phyloP scores from a whole-genome alignment of 2,329 filamentous ascomycete genomes.

The Fusarium buharicum region DNA sequence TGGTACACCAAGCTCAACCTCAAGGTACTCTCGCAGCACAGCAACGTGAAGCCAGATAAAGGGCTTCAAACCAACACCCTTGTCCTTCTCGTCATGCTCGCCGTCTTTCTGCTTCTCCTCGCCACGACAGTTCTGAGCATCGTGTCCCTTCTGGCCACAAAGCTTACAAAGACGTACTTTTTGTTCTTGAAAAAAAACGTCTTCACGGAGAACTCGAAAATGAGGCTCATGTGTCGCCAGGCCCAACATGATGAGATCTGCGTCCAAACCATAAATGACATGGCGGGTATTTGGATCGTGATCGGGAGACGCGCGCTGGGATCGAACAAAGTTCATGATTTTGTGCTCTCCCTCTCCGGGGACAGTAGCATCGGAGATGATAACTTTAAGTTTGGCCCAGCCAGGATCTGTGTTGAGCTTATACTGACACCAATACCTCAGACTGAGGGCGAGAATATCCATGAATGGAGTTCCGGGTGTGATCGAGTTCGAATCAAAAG shows the following conservation, averaged over 20 bases:
- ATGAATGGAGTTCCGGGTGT: conserved; percentile 98
- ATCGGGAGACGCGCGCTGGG: conserved; percentile 87
- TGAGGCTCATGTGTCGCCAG: conserved; percentile 97
- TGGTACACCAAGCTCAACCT: conserved; percentile 85
- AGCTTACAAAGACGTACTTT: conserved; percentile 85
- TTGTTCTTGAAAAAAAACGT: conserved; percentile 92
- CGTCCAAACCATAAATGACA: conserved; percentile 97
- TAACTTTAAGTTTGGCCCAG: conserved; percentile 96
- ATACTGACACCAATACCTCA: conserved; percentile 97
- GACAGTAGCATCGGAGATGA: conserved; percentile 97
- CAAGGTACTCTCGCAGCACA: conserved; percentile 90
- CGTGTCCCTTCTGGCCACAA: conserved; percentile 92
- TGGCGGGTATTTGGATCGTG: conserved; percentile 97
- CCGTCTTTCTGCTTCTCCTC: conserved; percentile 80
- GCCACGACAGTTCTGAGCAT: conserved; percentile 85
- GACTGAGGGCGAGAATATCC: conserved; percentile 88
- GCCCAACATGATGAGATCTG: conserved; percentile 98
- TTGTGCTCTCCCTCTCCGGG: conserved; percentile 99
- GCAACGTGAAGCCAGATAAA: conserved; percentile 99
- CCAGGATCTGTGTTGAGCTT: conserved; percentile 97
- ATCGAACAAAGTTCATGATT: conserved; percentile 98
- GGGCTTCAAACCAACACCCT: conserved; percentile 78
- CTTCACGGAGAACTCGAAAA: conserved; percentile 94
- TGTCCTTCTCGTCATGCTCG: conserved; percentile 84
- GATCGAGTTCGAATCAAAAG: conserved; percentile 88